A percentile compares a stretch with the other conserved stretches of the same genome.
These are phyloP conservation scores for Passalora sequoiae DNA, from an alignment of 2,329 filamentous ascomycete species.

Conservation along the genomic window DNA sequence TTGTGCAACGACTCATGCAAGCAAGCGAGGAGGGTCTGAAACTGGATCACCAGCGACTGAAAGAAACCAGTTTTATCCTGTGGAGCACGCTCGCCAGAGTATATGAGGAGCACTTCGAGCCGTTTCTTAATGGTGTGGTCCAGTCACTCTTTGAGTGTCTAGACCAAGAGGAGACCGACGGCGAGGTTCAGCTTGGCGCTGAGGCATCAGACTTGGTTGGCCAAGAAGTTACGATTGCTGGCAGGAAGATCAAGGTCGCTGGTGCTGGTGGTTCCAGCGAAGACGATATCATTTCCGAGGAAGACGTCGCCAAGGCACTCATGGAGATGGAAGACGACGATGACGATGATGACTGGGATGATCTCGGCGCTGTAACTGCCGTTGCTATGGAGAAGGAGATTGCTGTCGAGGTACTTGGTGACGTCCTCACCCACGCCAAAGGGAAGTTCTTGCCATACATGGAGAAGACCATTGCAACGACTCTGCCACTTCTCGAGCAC, in stretches of 20 bases:
- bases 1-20: slow-evolving; percentile 83
- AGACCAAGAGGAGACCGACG: slow-evolving; percentile 79
- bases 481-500: slow-evolving; percentile 79
- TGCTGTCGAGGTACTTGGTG: slow-evolving; percentile 87
- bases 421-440: slow-evolving; percentile 83
- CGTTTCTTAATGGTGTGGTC: slow-evolving; percentile 73
- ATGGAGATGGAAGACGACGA: slow-evolving; percentile 51
- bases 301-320: slow-evolving; percentile 46
- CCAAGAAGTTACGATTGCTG: slow-evolving; percentile 69
- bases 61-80: slow-evolving; percentile 94
- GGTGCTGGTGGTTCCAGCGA: slow-evolving; percentile 46
- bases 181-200: slow-evolving; percentile 70
- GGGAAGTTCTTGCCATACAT: slow-evolving; percentile 77
- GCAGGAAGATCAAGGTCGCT: slow-evolving; percentile 81
- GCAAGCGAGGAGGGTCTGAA: slow-evolving; percentile 86
- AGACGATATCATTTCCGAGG: slow-evolving; percentile 55
- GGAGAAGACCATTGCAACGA: slow-evolving; percentile 77
- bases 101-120: slow-evolving; percentile 76
- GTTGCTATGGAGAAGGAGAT: slow-evolving; percentile 96
- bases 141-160: slow-evolving; percentile 78
- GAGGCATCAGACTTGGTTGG: slow-evolving; percentile 69
- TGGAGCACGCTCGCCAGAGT: slow-evolving; percentile 95
- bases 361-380: slow-evolving; percentile 77
- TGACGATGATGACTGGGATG: slow-evolving; percentile 78
- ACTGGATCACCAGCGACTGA: slow-evolving; percentile 82